Base-by-base conservation (phyloP, 2,329 filamentous ascomycete genomes). In the Aspergillus puulaauensis region DNA sequence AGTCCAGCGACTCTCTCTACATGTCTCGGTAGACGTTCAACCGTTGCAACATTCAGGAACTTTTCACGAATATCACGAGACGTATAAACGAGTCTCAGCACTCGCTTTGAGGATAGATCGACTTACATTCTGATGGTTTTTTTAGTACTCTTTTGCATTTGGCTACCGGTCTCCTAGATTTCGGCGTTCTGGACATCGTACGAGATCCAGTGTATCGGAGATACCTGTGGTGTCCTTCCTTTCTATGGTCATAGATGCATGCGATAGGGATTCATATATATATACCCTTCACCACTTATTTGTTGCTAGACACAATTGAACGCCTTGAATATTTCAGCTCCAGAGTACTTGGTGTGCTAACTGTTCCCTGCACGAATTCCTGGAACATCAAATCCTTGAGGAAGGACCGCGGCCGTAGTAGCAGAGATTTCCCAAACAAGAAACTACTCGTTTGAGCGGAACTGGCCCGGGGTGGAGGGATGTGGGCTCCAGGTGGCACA, bases 1-100 rank as follows among this genome's bases (percentile, higher is more conserved):
- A 73, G 58, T 73, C 71, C 4, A 73, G 70, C 64, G 71, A 73
- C 45, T 73, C 71, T 15, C 66, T 73, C 3, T 66, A 63, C 55
- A 71, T 73, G 69, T 66, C 66, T 56, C 61, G 70, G 62, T 72
- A 67, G 66, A 59, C 19, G 15, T 15, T 21, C 41, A 46, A n/a
- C 14, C 23, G 21, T 44, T 39, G 35, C 49, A 44, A 52, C 24
- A 52, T 52, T 24, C 51, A 54, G 15, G 27, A 51, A 51, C 35
- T 43, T 51, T 41, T 52, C 35, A 56, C 24, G 37, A 35, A 52
- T 44, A 44, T 57, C 24, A 54, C 35, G 39, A 52, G 45, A 53
- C 45, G 55, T 52, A 24, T 43, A 31, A 40, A n/a, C 44, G 35
- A 35, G 27, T 37, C 37, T 49, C 37, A 49, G 19, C 12, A 43